Percentiles rank a stretch among this genome's conserved stretches.
These are phyloP conservation scores for Rostrohypoxylon terebratum DNA, from an alignment of 495 filamentous ascomycete species.

Conservation along the genomic window DNA sequence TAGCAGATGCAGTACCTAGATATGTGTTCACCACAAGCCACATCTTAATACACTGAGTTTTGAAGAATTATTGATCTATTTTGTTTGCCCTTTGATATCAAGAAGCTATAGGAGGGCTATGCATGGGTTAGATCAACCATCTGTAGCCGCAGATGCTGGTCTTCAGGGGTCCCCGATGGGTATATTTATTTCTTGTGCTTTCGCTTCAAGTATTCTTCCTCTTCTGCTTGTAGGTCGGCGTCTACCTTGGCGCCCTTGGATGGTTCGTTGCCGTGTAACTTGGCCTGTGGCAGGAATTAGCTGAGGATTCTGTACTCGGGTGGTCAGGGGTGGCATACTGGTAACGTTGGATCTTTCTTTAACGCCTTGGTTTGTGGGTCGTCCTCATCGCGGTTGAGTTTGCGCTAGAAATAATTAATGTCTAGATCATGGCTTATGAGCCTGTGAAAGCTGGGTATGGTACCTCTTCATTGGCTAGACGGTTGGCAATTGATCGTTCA, in stretches of 20 bases:
- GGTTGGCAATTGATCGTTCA: slow-evolving; percentile 81
- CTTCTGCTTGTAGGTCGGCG: slow-evolving; percentile 69
- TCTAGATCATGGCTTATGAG: background rate
- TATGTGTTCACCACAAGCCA: background rate
- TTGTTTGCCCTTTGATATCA: slow-evolving; percentile 5
- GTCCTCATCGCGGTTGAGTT: slow-evolving; percentile 53
- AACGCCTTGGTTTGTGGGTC: slow-evolving; percentile 66
- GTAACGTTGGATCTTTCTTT: slow-evolving; percentile 75
- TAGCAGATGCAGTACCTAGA: background rate
- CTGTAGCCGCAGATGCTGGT: background rate
- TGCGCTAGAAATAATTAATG: slow-evolving; percentile 50
- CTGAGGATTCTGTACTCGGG: background rate
- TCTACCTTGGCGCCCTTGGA: slow-evolving; percentile 76
- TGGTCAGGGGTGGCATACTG: slow-evolving; percentile 62
- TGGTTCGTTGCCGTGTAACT: slow-evolving; percentile 72
- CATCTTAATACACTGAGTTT: background rate
- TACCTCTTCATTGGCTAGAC: slow-evolving; percentile 71
- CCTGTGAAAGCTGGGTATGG: background rate
- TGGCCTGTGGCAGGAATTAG: slow-evolving; percentile 59
- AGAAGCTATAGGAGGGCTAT: background rate
- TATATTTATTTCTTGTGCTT: slow-evolving; percentile 57
- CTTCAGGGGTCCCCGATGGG: background rate
- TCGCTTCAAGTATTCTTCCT: slow-evolving; percentile 70
- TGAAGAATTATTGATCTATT: background rate
- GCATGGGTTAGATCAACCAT: background rate